These are phyloP conservation scores for Coniosporium tulheliwenetii DNA, from an alignment of 2,329 filamentous ascomycete genomes.

Conservation along the genomic window DNA sequence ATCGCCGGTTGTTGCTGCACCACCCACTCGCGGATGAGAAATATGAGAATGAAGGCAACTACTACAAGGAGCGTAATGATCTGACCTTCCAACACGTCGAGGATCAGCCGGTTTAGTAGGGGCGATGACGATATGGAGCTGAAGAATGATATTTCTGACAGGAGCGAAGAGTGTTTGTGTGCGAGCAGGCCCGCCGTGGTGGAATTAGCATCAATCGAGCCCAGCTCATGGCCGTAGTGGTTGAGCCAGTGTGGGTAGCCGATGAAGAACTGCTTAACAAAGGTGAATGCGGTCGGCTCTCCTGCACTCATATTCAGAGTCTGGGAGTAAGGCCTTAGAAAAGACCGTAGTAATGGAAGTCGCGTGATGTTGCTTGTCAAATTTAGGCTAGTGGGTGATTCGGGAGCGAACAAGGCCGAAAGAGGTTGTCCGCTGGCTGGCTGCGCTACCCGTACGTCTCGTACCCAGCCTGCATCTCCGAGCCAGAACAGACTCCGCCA, in stretches of 20 bases:
- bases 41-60: slow-evolving; percentile 89
- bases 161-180: slow-evolving; percentile 4
- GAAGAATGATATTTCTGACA: slow-evolving; percentile 44
- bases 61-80: slow-evolving; percentile 87
- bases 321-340: slow-evolving; percentile 21
- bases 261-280: slow-evolving; percentile 27
- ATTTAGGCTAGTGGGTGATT: background rate
- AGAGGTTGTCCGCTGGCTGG: slow-evolving; percentile 22
- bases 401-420: slow-evolving; percentile 18
- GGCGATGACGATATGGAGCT: slow-evolving; percentile 48
- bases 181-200: background rate
- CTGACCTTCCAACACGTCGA: slow-evolving; percentile 80
- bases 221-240: background rate
- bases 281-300: slow-evolving; percentile 29
- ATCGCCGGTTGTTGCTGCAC: slow-evolving; percentile 93
- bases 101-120: slow-evolving; percentile 59
- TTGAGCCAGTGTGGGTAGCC: slow-evolving; percentile 8
- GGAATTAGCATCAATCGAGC: background rate
- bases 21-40: slow-evolving; percentile 92
- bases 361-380: background rate
- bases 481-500: slow-evolving; percentile 95
- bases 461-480: slow-evolving; percentile 58
- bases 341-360: slow-evolving; percentile 11
- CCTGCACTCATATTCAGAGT: slow-evolving; percentile 24
- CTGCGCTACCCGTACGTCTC: slow-evolving; percentile 17